Conservation (phyloP, 345 rosid genomes). For the Acer campestre region DNA sequence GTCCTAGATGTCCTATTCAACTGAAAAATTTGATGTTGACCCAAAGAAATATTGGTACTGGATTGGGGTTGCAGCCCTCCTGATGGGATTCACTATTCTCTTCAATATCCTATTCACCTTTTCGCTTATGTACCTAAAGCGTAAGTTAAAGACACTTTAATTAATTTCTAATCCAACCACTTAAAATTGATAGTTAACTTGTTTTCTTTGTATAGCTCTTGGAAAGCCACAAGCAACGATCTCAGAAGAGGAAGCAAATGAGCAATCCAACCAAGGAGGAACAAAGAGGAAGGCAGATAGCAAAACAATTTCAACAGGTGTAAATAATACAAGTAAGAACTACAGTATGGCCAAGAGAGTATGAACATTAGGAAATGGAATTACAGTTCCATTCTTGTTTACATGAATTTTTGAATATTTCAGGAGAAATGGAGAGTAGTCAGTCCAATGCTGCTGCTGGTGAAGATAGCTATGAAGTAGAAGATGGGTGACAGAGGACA, state of each 20-base stretch:
- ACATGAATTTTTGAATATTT: constrained; percentile 8
- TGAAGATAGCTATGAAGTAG: no score
- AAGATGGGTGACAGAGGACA: no score
- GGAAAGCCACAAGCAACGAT: constrained; percentile 63
- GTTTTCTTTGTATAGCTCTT: constrained; percentile 44
- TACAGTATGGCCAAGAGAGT: neutral
- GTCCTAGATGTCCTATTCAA: constrained; percentile 36
- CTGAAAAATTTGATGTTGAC: constrained; percentile 42
- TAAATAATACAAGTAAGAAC: constrained; percentile 48
- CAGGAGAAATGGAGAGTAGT: constrained; percentile 29
- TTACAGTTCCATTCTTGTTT: neutral
- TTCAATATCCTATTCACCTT: constrained; percentile 76
- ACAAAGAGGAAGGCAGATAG: constrained; percentile 27
- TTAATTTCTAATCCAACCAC: neutral
- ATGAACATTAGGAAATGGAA: neutral
- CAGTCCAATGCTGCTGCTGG: neutral
- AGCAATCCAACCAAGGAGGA: constrained; percentile 16
- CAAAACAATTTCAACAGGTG: constrained; percentile 35
- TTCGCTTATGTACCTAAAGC: constrained; percentile 59
- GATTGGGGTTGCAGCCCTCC: constrained; percentile 66
- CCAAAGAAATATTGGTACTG: constrained; percentile 74
- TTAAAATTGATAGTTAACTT: constrained; percentile 8
- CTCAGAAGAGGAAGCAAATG: no score
- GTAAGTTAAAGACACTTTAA: constrained; percentile 41
- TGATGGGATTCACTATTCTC: constrained; percentile 61